phyloP scores from a whole-genome alignment of 2,329 filamentous ascomycete species.

The Geosmithia flava region DNA sequence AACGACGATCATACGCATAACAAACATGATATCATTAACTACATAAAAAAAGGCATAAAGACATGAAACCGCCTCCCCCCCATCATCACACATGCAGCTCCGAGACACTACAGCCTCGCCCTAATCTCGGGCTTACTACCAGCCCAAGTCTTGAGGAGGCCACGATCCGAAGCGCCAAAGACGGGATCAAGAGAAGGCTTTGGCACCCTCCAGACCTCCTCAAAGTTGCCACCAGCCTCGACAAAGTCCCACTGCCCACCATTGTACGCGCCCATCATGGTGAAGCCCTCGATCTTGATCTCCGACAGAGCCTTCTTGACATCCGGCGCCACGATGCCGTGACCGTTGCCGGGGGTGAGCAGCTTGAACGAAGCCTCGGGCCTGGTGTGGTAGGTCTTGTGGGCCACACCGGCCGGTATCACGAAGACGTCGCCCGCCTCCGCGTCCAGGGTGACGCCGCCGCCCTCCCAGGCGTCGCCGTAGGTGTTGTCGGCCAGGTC shows the following conservation, averaged over 20 bases:
- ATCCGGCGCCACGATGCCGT: conserved; percentile 17
- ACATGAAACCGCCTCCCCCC: too few relatives aligned
- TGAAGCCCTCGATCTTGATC: conserved; percentile 15
- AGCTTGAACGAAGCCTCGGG: conserved; percentile 14
- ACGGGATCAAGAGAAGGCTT: conserved; percentile 10
- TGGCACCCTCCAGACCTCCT: conserved; percentile 29
- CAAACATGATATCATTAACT: too few relatives aligned
- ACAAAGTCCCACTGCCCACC: conserved; percentile 18
- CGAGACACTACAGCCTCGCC: too few relatives aligned
- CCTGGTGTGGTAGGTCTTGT: conserved; percentile 32
- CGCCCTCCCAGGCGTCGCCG: conserved; percentile 23
- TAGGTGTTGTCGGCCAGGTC: conserved; percentile 22
- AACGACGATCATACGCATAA: too few relatives aligned
- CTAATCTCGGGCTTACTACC: not conserved
- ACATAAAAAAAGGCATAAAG: too few relatives aligned
- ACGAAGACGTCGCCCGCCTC: conserved; percentile 40
- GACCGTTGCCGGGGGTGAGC: conserved; percentile 28
- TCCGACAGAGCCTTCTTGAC: conserved; percentile 17
- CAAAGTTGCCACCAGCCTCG: conserved; percentile 26
- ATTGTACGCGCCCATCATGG: conserved; percentile 31
- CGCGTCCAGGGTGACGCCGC: conserved; percentile 31
- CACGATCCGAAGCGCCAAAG: conserved; percentile 1
- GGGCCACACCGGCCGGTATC: conserved; percentile 39
- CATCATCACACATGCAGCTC: too few relatives aligned
- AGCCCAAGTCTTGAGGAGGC: not conserved